phyloP scores from a whole-genome alignment of 192 early-diverging fungal species.

The Coemansia sp. region DNA sequence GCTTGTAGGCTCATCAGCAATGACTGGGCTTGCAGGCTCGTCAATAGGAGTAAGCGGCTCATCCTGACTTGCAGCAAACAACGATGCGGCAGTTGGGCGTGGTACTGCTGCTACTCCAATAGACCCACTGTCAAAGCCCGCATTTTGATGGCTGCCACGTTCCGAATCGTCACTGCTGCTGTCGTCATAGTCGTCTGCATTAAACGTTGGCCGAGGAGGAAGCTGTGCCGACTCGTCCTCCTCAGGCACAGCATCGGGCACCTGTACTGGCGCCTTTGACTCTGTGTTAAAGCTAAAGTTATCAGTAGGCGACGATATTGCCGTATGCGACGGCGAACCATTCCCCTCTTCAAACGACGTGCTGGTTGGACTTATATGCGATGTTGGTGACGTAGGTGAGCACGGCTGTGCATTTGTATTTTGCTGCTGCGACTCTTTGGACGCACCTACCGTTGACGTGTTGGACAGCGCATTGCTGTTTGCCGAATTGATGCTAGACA shows the following conservation, averaged over 20 bases:
- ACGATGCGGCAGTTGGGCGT: slow-evolving; percentile 34
- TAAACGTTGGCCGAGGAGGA: neutral
- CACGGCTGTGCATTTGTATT: slow-evolving; percentile 5
- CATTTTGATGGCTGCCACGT: slow-evolving; percentile 10
- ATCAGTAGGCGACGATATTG: slow-evolving; percentile 26
- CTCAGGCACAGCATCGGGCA: slow-evolving; percentile 23
- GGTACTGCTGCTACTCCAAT: slow-evolving; percentile 24
- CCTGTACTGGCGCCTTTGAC: slow-evolving; percentile 4
- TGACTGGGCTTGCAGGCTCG: neutral
- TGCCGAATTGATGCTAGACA: slow-evolving; percentile 27
- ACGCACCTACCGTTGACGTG: slow-evolving; percentile 34
- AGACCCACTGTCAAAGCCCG: slow-evolving; percentile 17
- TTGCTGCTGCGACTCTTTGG: slow-evolving; percentile 29
- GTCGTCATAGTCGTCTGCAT: slow-evolving; percentile 1
- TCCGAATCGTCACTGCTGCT: slow-evolving; percentile 5
- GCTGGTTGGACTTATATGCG: slow-evolving; percentile 44
- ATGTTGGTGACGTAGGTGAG: slow-evolving; percentile 33
- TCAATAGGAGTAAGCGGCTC: neutral
- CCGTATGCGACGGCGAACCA: slow-evolving; percentile 32
- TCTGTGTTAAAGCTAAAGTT: slow-evolving; percentile 26
- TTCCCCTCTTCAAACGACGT: slow-evolving; percentile 45
- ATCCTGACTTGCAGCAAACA: slow-evolving; percentile 17
- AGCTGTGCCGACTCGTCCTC: neutral
- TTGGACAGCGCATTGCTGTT: slow-evolving; percentile 43
- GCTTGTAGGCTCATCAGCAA: neutral